Base-by-base conservation (phyloP, 352 stramenopile genomes). In the Blastocystis sp. region DNA sequence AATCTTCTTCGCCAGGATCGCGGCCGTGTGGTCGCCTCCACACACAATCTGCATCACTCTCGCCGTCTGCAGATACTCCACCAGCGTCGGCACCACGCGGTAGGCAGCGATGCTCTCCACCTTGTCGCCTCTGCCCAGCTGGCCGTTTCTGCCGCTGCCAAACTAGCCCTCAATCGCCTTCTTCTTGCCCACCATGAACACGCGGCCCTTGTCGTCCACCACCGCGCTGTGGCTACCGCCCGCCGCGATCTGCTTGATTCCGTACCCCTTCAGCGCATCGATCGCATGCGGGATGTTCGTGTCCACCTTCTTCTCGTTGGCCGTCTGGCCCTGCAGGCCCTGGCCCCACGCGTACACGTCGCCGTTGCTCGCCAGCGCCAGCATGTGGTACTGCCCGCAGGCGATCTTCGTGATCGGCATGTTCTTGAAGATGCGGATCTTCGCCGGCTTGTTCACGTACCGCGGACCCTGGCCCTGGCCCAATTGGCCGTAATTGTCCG, bases 21-120 rank as follows among this genome's bases (percentile, higher is more conserved):
- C 81, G n/a, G 86, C 88, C 14, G 88, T 90, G 76, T 90, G 88
- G 34, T 90, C 89, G 28, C 88, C 88, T 40, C 88, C 88, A 64
- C 88, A 90, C 7, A 88, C 86, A 19, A 90, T 84, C 40, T 88
- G 81, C 53, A 89, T 81, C 0, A 90, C 69, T 7, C 89, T 89
- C 1, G 84, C 61, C 28, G 5, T 61, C 45, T 90, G 82, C 10
- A 86, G 67, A 86, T 86, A 87, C 41, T 81, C 71, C 14, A 81
- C 71, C 9, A 69, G 71, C 34, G 71, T 81, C 5, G 71, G 71
- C 9, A 53, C 52, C 10, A 81, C 71, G 38, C 71, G 53, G 62
- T 81, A 81, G 0, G 71, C 71, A 74, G 71, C 71, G 71, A 81
- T 81, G 60, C 71, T 81, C 60, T 81, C 71, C 41, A 81, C 71